A percentile compares a stretch with the other conserved stretches of the same genome.
Evolutionary conservation across 164 flowering plant species (phyloP).

Genomic region (Sedum album): DNA sequence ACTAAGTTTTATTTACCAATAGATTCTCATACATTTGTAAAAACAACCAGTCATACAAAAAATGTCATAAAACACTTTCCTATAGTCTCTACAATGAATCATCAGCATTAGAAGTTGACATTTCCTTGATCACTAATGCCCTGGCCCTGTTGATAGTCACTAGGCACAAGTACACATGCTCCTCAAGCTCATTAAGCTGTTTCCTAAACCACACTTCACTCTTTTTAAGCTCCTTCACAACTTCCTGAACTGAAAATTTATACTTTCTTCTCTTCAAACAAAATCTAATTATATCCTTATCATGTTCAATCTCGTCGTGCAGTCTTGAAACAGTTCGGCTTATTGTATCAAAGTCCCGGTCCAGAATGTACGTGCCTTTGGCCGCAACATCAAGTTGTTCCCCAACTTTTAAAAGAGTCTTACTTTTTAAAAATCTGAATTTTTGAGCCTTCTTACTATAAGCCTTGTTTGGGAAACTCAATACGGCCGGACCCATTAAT

Average conservation of each 20-base stretch:
- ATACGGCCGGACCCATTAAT: conserved; percentile 35
- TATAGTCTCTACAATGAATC: not conserved
- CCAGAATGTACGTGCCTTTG: conserved; percentile 44
- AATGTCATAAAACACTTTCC: not conserved
- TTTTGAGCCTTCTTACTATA: conserved; percentile 21
- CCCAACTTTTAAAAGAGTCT: conserved; percentile 23
- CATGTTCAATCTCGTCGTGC: conserved; percentile 43
- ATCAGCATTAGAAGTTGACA: conserved; percentile 17
- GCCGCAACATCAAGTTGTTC: conserved; percentile 51
- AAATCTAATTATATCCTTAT: conserved; percentile 31
- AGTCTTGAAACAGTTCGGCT: conserved; percentile 32
- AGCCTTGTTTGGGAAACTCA: conserved; percentile 25
- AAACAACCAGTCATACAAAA: no score
- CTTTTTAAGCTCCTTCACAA: conserved; percentile 46
- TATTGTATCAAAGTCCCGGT: conserved; percentile 48
- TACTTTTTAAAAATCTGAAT: conserved; percentile 16
- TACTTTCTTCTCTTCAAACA: conserved; percentile 43
- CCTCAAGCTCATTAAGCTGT: conserved; percentile 60
- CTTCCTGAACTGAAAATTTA: conserved; percentile 28
- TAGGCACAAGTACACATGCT: conserved; percentile 58
- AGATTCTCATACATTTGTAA: no score
- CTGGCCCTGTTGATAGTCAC: conserved; percentile 57
- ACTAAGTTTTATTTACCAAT: conserved; percentile 44
- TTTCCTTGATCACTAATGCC: conserved; percentile 37
- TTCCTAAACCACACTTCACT: conserved; percentile 31